These are phyloP conservation scores for Didymella keratinophila DNA, from an alignment of 2,329 filamentous ascomycete genomes.

Conservation along the genomic window DNA sequence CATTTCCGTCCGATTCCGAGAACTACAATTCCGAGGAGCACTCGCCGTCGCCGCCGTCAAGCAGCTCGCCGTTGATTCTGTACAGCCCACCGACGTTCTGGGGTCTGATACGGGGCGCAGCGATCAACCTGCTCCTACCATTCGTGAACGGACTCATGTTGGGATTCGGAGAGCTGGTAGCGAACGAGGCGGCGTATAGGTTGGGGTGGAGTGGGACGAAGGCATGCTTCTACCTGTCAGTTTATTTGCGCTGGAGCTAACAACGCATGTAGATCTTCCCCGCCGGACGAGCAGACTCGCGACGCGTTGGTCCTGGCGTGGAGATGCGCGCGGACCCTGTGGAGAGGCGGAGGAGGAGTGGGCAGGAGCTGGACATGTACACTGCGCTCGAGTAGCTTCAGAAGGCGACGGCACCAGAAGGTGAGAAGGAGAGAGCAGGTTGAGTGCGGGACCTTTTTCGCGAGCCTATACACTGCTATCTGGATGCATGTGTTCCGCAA, in stretches of 20 bases:
- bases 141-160: slow-evolving; percentile 99
- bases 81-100: slow-evolving; percentile 90
- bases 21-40: slow-evolving; percentile 75
- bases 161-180: slow-evolving; percentile 95
- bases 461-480: too few species aligned
- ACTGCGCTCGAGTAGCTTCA: slow-evolving; percentile 69
- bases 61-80: slow-evolving; percentile 75
- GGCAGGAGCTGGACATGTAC: slow-evolving; percentile 68
- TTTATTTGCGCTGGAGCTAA: too few species aligned
- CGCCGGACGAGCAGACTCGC: slow-evolving; percentile 63
- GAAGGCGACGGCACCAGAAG: too few species aligned
- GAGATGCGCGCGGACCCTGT: slow-evolving; percentile 76
- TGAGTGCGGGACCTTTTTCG: too few species aligned
- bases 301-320: slow-evolving; percentile 80
- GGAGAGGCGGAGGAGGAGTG: slow-evolving; percentile 60
- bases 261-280: slow-evolving; percentile 62
- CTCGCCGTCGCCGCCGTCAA: slow-evolving; percentile 65
- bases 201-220: slow-evolving; percentile 94
- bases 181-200: slow-evolving; percentile 92
- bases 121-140: slow-evolving; percentile 93
- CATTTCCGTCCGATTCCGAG: slow-evolving; percentile 83
- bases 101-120: slow-evolving; percentile 83
- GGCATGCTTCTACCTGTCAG: slow-evolving; percentile 70
- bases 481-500: too few species aligned
- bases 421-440: too few species aligned